Percentiles rank a stretch among this genome's conserved stretches.
Evolutionary conservation across 2,329 filamentous ascomycete genomes (phyloP).

Genomic region (Rosellinia necatrix): DNA sequence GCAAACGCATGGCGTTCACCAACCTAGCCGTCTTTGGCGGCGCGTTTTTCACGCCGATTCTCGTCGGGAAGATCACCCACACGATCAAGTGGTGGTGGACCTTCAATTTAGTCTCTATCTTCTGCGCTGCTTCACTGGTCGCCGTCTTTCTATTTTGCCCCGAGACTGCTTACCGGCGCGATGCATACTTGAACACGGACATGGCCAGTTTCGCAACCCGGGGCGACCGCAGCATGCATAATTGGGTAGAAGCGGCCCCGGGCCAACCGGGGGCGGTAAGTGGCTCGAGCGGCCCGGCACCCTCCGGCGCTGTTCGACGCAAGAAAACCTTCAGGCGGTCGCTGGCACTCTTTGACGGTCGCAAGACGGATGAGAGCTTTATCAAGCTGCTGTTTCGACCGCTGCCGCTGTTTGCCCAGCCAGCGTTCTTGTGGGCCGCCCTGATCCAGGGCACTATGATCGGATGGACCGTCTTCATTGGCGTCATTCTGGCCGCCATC

Average conservation of each 20-base stretch:
- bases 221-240: conserved; percentile 6
- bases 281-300: neutral
- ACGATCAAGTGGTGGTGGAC: conserved; percentile 83
- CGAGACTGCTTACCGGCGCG: conserved; percentile 78
- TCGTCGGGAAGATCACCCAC: conserved; percentile 83
- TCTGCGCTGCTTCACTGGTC: conserved; percentile 71
- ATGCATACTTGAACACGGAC: conserved; percentile 71
- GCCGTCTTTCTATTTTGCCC: conserved; percentile 79
- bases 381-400: conserved; percentile 70
- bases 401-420: conserved; percentile 81
- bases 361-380: conserved; percentile 79
- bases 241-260: conserved; percentile 1
- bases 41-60: conserved; percentile 75
- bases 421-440: conserved; percentile 78
- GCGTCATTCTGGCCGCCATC: conserved; percentile 79
- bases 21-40: conserved; percentile 63
- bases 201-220: conserved; percentile 44
- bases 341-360: conserved; percentile 75
- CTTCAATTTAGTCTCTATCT: conserved; percentile 88
- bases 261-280: neutral
- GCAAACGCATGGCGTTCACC: conserved; percentile 82
- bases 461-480: conserved; percentile 94
- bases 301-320: conserved; percentile 40
- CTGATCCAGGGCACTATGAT: conserved; percentile 89
- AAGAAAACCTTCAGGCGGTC: conserved; percentile 64